A percentile compares a stretch with the other conserved stretches of the same genome.
These are phyloP conservation scores for Ochetophila trinervis DNA, from an alignment of 306 rosid genomes.

Conservation along the genomic window DNA sequence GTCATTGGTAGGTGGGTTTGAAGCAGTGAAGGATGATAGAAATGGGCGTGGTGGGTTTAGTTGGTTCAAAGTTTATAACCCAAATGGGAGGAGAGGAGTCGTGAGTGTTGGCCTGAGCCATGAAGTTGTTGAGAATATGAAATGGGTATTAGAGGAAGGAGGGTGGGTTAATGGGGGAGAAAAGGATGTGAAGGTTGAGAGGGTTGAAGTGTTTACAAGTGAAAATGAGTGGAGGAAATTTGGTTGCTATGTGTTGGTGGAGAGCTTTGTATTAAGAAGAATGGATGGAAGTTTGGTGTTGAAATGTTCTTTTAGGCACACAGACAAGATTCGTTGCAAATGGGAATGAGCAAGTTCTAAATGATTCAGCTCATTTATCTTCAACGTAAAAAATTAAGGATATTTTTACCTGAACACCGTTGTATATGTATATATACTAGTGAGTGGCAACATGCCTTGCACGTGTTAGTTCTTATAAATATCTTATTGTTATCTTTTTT, in stretches of 20 bases:
- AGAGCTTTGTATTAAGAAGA: constrained; percentile 61
- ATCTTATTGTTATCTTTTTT: no score
- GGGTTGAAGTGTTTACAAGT: constrained; percentile 43
- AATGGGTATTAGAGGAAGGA: constrained; percentile 70
- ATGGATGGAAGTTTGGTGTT: constrained; percentile 49
- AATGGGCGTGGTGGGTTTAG: constrained; percentile 40
- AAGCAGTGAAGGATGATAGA: constrained; percentile 42
- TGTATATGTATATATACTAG: no score
- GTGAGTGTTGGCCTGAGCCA: constrained; percentile 53
- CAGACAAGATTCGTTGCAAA: constrained; percentile 40
- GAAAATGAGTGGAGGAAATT: constrained; percentile 48
- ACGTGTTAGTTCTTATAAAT: no score
- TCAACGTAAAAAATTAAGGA: no score
- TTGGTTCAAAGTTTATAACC: constrained; percentile 55
- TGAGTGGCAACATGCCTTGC: no score
- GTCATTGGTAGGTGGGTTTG: constrained; percentile 44
- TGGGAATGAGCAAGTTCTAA: constrained; percentile 44
- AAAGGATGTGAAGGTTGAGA: constrained; percentile 39
- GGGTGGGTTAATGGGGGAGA: constrained; percentile 62
- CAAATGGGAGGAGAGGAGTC: constrained; percentile 26
- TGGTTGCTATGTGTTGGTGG: constrained; percentile 61
- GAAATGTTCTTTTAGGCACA: constrained; percentile 58
- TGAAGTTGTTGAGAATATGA: constrained; percentile 60
- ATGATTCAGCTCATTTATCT: no score
- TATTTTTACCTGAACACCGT: no score